Base-by-base conservation (phyloP, 2,329 filamentous ascomycete genomes). In the Cordyceps cateniannulata region DNA sequence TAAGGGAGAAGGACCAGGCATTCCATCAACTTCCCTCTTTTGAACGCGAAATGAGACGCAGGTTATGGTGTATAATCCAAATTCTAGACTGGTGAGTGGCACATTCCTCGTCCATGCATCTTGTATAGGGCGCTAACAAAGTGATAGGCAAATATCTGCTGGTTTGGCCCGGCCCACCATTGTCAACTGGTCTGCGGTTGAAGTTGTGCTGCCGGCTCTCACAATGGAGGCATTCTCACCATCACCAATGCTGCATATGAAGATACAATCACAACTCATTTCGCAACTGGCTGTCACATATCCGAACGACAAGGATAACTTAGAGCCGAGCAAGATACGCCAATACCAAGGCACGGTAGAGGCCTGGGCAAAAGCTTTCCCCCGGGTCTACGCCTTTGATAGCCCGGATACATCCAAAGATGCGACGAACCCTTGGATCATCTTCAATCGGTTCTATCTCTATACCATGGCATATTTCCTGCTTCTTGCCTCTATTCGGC, bases 391-490 rank as follows among this genome's bases (percentile, higher is more conserved):
- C 54, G 66, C 70, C 14, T 63, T 79, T 10, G 65, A 69, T 2
- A 64, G 75, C 27, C 72, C 79, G 0, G 78, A 82, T 62, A 74
- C 67, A 1, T 71, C 71, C 1, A 69, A 75, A 49, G 80, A 83
- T 61, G 63, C 66, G 5, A 63, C 68, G 3, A 70, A 77, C 61
- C 71, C 73, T 0, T 80, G 79, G 67, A 73, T 81, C 20, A 66
- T 74, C 2, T 70, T 78, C 35, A 80, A 83, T 55, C 75, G 80
- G 5, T 71, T 72, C 51, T 75, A 79, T 59, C 64, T 82, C 3
- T 76, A 79, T 53, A 76, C 72, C 14, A 75, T 78, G 62, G 70
- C 75, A 12, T 75, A 77, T 49, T 74, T 79, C 60, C 76, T 78
- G 59, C 74, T 77, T 54, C 69, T 82, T 1, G 70, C 77, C 42